Conservation (phyloP, 345 rosid species). For the Linum lewisii region DNA sequence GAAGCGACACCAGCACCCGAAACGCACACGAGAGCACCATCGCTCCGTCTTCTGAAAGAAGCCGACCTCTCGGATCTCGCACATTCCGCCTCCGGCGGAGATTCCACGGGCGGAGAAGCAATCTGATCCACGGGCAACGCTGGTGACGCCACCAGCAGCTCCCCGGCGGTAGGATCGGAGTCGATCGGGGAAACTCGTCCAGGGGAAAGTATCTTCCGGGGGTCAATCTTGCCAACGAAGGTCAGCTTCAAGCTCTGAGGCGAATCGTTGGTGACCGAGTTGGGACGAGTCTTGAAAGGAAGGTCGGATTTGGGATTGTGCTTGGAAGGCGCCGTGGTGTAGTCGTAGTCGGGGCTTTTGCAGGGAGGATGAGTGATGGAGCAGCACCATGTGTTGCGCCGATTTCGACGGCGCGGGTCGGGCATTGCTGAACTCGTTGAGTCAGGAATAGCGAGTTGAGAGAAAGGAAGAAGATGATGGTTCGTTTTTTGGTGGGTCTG, state of each 20-base stretch:
- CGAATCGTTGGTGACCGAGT: slow-evolving; percentile 45
- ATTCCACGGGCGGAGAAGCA: slow-evolving; percentile 13
- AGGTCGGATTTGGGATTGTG: slow-evolving; percentile 23
- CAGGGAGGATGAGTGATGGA: slow-evolving; percentile 30
- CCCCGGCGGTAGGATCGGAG: slow-evolving; percentile 30
- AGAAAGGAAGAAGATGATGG: neutral
- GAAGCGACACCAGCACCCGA: neutral
- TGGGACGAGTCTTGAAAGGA: slow-evolving; percentile 25
- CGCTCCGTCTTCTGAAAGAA: slow-evolving; percentile 10
- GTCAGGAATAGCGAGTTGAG: slow-evolving; percentile 8
- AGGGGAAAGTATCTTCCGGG: slow-evolving; percentile 84
- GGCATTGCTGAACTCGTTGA: slow-evolving; percentile 16
- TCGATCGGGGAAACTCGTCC: slow-evolving; percentile 96
- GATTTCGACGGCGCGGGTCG: slow-evolving; percentile 23
- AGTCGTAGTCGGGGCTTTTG: neutral
- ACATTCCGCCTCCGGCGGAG: slow-evolving; percentile 10
- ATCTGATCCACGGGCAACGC: slow-evolving; percentile 10
- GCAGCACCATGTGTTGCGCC: slow-evolving; percentile 78
- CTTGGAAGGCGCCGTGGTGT: slow-evolving; percentile 42
- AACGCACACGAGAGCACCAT: neutral
- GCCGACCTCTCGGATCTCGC: slow-evolving; percentile 16
- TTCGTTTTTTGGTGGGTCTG: neutral
- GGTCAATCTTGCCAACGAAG: slow-evolving; percentile 75
- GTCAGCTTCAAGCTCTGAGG: slow-evolving; percentile 59
- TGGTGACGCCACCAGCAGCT: slow-evolving; percentile 3